These are phyloP conservation scores for Nitzschia sp. DNA, from an alignment of 108 stramenopile species.

Conservation along the genomic window DNA sequence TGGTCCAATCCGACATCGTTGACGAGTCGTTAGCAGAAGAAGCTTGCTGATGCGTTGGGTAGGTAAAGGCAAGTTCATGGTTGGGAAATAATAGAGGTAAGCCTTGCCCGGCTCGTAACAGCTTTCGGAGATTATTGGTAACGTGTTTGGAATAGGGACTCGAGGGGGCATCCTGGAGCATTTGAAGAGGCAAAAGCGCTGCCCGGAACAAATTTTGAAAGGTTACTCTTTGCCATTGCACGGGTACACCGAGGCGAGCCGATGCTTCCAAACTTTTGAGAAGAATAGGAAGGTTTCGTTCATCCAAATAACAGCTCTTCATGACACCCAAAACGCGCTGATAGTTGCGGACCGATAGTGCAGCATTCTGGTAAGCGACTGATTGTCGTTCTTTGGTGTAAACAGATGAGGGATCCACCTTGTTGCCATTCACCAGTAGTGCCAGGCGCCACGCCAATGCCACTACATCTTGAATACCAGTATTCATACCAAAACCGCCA, in stretches of 20 bases:
- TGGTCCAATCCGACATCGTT: constrained; percentile 8
- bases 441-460: constrained; percentile 92
- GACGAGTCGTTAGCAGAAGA: too few species aligned
- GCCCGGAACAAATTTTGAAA: constrained; percentile 61
- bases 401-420: neutral
- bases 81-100: constrained; percentile 86
- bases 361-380: constrained; percentile 83
- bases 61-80: constrained; percentile 78
- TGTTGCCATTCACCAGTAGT: constrained; percentile 3
- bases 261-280: constrained; percentile 47
- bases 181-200: constrained; percentile 63
- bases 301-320: constrained; percentile 75
- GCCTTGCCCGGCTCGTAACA: constrained; percentile 66
- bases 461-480: constrained; percentile 91
- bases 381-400: constrained; percentile 83
- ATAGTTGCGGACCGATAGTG: constrained; percentile 88
- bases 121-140: constrained; percentile 51
- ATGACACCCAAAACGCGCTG: constrained; percentile 74
- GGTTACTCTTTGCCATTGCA: constrained; percentile 42
- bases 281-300: constrained; percentile 65
- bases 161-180: constrained; percentile 41
- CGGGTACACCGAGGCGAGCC: constrained; percentile 50
- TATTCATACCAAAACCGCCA: constrained; percentile 98
- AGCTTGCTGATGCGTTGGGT: constrained; percentile 31
- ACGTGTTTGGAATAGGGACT: constrained; percentile 44